These are phyloP conservation scores for Fraxinus excelsior DNA, from an alignment of 257 asterid species.

Conservation along the genomic window DNA sequence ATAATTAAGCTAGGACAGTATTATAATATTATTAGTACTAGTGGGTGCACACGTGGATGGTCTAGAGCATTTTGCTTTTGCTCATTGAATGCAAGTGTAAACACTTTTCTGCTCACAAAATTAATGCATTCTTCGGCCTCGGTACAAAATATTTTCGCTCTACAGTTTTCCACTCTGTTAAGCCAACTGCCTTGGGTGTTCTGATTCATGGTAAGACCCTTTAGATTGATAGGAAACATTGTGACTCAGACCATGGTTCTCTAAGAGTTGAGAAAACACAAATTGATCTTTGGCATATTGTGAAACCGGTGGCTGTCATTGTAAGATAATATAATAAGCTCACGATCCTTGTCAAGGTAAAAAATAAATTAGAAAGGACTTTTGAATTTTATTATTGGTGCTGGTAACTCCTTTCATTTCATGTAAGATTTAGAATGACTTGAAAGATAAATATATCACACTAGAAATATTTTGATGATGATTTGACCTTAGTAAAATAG, in stretches of 20 bases:
- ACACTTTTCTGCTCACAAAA: neutral
- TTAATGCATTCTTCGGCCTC: neutral
- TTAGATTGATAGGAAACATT: neutral
- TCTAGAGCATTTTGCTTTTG: neutral
- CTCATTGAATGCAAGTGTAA: neutral
- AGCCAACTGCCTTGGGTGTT: neutral
- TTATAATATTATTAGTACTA: neutral
- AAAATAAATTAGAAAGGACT: too few species aligned
- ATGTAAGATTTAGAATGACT: neutral
- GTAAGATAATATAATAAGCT: neutral
- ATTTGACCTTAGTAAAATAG: neutral
- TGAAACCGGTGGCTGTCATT: neutral
- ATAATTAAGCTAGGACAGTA: neutral
- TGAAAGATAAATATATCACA: neutral
- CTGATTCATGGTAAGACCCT: neutral
- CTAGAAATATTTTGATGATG: neutral
- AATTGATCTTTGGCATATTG: neutral
- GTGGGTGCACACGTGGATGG: neutral
- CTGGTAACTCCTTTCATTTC: neutral
- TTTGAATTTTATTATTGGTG: too few species aligned
- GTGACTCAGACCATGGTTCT: neutral
- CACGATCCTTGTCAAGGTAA: neutral
- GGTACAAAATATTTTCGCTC: neutral
- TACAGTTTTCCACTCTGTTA: neutral
- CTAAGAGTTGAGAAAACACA: neutral